Percentiles rank a stretch among this genome's conserved stretches.
Evolutionary conservation across 192 early-diverging fungal genomes (phyloP).

Genomic region (Backusella australiensis): DNA sequence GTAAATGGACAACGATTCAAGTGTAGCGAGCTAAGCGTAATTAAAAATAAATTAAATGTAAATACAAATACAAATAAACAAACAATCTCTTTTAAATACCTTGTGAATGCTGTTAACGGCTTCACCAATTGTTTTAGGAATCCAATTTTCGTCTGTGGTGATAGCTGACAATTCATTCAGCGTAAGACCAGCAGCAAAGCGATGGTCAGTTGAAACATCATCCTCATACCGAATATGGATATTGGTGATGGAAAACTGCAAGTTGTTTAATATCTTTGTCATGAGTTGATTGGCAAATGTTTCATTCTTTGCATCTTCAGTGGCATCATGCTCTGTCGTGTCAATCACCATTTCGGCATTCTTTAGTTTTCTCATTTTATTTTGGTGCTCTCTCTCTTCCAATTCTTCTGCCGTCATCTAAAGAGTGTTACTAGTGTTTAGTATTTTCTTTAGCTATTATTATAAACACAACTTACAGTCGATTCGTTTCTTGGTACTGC

Average conservation of each 20-base stretch:
- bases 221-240: slow-evolving; percentile 98
- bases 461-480: slow-evolving; percentile 42
- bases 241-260: slow-evolving; percentile 92
- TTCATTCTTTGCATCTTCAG: slow-evolving; percentile 58
- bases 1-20: slow-evolving; percentile 79
- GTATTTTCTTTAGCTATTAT: neutral
- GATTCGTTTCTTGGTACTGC: slow-evolving; percentile 76
- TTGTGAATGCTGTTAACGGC: slow-evolving; percentile 84
- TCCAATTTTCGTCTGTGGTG: slow-evolving; percentile 87
- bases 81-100: slow-evolving; percentile 44
- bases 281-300: slow-evolving; percentile 87
- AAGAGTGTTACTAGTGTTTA: neutral
- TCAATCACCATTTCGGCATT: slow-evolving; percentile 60
- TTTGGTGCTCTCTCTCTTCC: slow-evolving; percentile 68
- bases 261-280: slow-evolving; percentile 94
- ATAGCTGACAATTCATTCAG: slow-evolving; percentile 88
- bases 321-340: slow-evolving; percentile 24
- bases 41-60: no score
- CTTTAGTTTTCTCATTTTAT: slow-evolving; percentile 84
- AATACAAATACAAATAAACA: no score
- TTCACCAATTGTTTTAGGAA: slow-evolving; percentile 75
- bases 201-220: slow-evolving; percentile 68
- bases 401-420: slow-evolving; percentile 82
- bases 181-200: slow-evolving; percentile 88
- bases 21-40: slow-evolving; percentile 44